Base-by-base conservation (phyloP, 352 stramenopile species). In the Globisporangium megalacanthum region DNA sequence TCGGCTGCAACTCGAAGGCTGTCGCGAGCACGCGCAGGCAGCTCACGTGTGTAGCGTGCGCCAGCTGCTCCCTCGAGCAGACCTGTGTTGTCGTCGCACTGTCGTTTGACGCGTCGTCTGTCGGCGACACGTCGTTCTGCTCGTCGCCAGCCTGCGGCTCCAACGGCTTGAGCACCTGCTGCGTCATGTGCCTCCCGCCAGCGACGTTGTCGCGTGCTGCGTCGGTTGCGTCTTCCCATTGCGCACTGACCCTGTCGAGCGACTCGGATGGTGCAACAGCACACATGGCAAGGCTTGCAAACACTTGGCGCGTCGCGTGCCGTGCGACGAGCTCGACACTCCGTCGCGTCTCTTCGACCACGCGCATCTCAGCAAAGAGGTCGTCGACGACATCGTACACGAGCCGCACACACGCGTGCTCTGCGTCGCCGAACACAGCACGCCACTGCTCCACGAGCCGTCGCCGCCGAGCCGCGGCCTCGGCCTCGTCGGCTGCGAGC, bases 331-430 rank as follows among this genome's bases (percentile, higher is more conserved):
- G n/a, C 17, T 51, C 20, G 52, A 85, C 70, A 4, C 68, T 52
- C 0, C 44, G 37, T 20, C 52, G 45, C 54, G 72, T 85, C 39
- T 80, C 63, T 4, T 66, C 48, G 7, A 55, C 54, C 20, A 77
- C 66, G 42, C 72, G 65, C 70, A 83, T 79, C 42, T 80, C 65
- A 25, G 69, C 29, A 15, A 85, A 85, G 33, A 85, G 72, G n/a
- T 65, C 68, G 20, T 66, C 54, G 13, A 80, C 36, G 6, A 76
- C 45, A 31, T 79, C 75, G 9, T 67, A 50, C 14, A 78, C 5
- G 6, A 80, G 36, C 41, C 63, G 68, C 13, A 69, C 58, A 17
- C 61, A 69, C 1, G 65, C 58, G 6, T 79, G 68, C 49, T 85
- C 75, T 0, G 72, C 66, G 19, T 79, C 70, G 8, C 60, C 68